These are phyloP conservation scores for Apiospora koreana DNA, from an alignment of 2,329 filamentous ascomycete genomes.

Conservation along the genomic window DNA sequence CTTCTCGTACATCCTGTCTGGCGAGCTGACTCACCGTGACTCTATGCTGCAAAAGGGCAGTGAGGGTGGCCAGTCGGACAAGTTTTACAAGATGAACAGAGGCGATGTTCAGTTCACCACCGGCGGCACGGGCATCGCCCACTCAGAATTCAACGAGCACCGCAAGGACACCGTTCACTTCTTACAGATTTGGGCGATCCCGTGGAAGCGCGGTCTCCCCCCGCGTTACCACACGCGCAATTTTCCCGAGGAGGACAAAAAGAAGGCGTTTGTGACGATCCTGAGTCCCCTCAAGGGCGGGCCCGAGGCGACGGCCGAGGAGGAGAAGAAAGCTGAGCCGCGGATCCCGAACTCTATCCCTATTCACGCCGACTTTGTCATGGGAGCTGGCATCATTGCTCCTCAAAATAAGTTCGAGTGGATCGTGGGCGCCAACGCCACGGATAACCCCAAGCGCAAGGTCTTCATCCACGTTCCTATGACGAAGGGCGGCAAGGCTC, in stretches of 20 bases:
- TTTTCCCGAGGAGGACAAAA: constrained; percentile 74
- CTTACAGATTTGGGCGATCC: constrained; percentile 85
- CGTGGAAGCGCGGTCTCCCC: constrained; percentile 70
- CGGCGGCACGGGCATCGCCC: constrained; percentile 78
- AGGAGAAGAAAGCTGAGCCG: constrained; percentile 66
- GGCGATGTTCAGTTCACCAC: constrained; percentile 91
- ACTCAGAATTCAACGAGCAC: constrained; percentile 83
- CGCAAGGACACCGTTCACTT: constrained; percentile 73
- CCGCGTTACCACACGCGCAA: constrained; percentile 76
- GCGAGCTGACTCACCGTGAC: constrained; percentile 86
- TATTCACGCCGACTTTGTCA: constrained; percentile 81
- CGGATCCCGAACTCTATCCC: constrained; percentile 69
- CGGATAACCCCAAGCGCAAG: constrained; percentile 61
- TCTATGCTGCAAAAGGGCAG: constrained; percentile 74
- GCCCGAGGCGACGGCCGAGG: constrained; percentile 56
- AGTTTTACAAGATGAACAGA: constrained; percentile 70
- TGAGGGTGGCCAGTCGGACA: constrained; percentile 59
- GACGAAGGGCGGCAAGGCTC: constrained; percentile 74
- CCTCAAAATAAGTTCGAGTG: constrained; percentile 69
- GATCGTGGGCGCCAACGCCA: constrained; percentile 63
- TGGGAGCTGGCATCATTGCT: constrained; percentile 75
- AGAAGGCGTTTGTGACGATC: constrained; percentile 70
- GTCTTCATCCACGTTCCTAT: constrained; percentile 81
- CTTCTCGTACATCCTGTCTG: constrained; percentile 83
- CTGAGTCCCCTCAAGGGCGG: constrained; percentile 74